phyloP scores from a whole-genome alignment of 176 grass and related monocot genomes.

The Eragrostis curvula region DNA sequence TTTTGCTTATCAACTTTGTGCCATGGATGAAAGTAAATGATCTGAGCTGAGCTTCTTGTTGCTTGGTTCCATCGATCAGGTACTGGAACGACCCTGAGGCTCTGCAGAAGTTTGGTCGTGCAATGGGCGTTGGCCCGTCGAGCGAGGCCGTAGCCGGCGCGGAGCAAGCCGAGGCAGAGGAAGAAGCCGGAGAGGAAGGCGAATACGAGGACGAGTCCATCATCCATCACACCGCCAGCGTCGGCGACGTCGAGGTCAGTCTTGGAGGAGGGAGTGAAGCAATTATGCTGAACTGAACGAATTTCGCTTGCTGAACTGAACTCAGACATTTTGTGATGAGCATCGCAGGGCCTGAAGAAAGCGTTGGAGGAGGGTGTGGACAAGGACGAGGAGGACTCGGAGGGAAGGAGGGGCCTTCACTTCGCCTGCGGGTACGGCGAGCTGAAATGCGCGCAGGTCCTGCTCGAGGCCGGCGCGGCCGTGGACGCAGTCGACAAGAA shows the following conservation, averaged over 20 bases:
- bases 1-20: not conserved
- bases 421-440: slow-evolving; percentile 97
- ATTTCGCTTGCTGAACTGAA: too few species aligned
- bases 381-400: slow-evolving; percentile 95
- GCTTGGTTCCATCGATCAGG: slow-evolving; percentile 34
- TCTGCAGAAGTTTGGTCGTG: slow-evolving; percentile 90
- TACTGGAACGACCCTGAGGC: slow-evolving; percentile 96
- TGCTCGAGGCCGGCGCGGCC: slow-evolving; percentile 67
- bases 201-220: slow-evolving; percentile 86
- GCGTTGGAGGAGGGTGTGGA: slow-evolving; percentile 73
- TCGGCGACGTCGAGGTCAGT: slow-evolving; percentile 82
- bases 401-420: slow-evolving; percentile 85
- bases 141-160: slow-evolving; percentile 27
- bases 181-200: slow-evolving; percentile 62
- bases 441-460: slow-evolving; percentile 67
- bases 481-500: slow-evolving; percentile 88
- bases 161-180: slow-evolving; percentile 35
- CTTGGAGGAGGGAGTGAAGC: too few species aligned
- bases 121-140: slow-evolving; percentile 67
- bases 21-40: too few species aligned
- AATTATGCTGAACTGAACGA: too few species aligned
- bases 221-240: slow-evolving; percentile 83
- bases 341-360: slow-evolving; percentile 89
- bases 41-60: not conserved
- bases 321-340: too few species aligned